Conservation (phyloP, 208 protist genomes). For the Crithidia brevicula region DNA sequence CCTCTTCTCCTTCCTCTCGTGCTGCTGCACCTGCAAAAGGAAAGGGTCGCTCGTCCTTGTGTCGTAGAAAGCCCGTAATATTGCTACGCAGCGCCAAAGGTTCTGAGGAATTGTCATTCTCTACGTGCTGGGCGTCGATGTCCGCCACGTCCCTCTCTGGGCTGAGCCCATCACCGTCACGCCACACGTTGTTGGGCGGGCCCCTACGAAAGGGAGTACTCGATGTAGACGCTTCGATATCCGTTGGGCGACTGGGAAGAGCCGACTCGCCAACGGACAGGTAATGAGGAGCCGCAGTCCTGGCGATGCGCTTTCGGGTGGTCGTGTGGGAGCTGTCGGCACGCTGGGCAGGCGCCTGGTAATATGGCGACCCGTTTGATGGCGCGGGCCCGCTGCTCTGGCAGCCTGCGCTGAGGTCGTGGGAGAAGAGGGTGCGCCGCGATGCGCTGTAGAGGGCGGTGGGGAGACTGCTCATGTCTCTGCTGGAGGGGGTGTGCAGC, state of each 20-base stretch:
- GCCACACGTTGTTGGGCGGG: no score
- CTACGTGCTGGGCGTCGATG: no score
- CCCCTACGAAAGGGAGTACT: no score
- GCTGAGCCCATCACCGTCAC: no score
- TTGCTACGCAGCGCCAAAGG: no score
- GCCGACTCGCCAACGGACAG: not conserved
- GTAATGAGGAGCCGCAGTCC: not conserved
- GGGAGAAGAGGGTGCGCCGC: conserved; percentile 2
- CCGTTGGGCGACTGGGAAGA: no score
- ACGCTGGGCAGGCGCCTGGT: not conserved
- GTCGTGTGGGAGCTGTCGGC: conserved; percentile 5
- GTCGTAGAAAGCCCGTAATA: no score
- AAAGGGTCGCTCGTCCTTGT: no score
- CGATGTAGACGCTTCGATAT: no score
- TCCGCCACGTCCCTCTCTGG: no score
- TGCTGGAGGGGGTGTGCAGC: conserved; percentile 9
- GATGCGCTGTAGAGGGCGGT: conserved; percentile 11
- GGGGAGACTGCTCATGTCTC: conserved; percentile 14
- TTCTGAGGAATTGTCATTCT: no score
- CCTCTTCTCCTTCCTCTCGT: not conserved
- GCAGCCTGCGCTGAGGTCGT: not conserved
- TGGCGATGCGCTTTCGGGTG: not conserved
- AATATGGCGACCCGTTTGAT: not conserved
- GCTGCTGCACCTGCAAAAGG: not conserved
- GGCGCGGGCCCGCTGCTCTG: not conserved